Percentiles rank a stretch among this genome's conserved stretches.
Conservation (phyloP, 192 early-diverging fungal species). For the Glomus cerebriforme region DNA sequence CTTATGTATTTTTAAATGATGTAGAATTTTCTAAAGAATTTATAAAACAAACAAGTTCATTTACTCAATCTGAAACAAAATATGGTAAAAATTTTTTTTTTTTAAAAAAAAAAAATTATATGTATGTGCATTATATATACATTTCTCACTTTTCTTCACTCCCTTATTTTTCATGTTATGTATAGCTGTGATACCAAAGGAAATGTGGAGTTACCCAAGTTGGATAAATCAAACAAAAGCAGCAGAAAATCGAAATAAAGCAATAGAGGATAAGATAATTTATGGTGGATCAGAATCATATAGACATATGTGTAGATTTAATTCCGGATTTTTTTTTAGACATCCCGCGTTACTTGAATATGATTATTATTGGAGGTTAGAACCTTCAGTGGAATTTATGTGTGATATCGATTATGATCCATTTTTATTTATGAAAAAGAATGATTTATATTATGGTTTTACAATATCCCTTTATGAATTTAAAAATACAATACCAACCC, state of each 20-base stretch:
- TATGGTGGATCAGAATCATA: conserved; percentile 79
- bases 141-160: neutral
- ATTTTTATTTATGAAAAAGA: conserved; percentile 74
- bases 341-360: conserved; percentile 68
- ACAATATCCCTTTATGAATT: conserved; percentile 72
- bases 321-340: conserved; percentile 78
- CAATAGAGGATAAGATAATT: conserved; percentile 60
- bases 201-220: conserved; percentile 77
- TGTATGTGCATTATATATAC: neutral
- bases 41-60: conserved; percentile 48
- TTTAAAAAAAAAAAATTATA: too few relatives aligned
- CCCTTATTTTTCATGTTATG: neutral
- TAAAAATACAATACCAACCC: conserved; percentile 65
- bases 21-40: conserved; percentile 74
- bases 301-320: conserved; percentile 87
- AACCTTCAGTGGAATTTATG: conserved; percentile 76
- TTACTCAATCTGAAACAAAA: conserved; percentile 34
- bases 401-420: conserved; percentile 85
- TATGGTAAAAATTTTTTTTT: conserved; percentile 8
- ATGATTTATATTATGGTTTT: conserved; percentile 74
- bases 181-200: conserved; percentile 63
- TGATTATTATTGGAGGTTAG: conserved; percentile 86
- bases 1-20: conserved; percentile 85
- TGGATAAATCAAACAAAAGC: conserved; percentile 72
- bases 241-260: conserved; percentile 53